Base-by-base conservation (phyloP, 2,329 filamentous ascomycete genomes). In the Lithohypha guttulata region DNA sequence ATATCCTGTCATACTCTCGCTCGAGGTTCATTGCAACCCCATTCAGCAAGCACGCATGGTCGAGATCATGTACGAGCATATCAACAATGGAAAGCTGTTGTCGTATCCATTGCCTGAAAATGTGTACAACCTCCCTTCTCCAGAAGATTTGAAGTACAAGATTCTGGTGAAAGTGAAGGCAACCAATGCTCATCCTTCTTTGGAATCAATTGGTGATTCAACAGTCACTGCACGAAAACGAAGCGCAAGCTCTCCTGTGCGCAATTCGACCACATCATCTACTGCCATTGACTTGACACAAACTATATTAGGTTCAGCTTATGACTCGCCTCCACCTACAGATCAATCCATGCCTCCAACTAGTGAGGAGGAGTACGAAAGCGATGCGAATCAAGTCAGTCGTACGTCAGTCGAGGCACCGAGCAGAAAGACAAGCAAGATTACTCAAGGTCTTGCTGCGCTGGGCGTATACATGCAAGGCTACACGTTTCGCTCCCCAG, bases 151-250 rank as follows among this genome's bases (percentile, higher is more conserved):
- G 32, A 83, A 81, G 63, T 70, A 81, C 52, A 79, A 79, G 28
- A 84, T 96, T 41, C 67, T 98, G 41, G 80, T 96, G 68, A 98
- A 98, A 60, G 91, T 95, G 46, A 98, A 96, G 62, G 81, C 83
- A 49, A 78, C 84, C 6, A 70, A 76, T 50, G 68, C 72, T 31
- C 60, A 56, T 9, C 64, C 68, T 29, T 66, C 72, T 34, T 64
- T 58, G 8, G 60, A 56, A 42, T 61, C 60, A 34, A 61, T 64
- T 13, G 68, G 70, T 32, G 51, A 61, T 7, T 45, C 48, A 17
- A 50, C 50, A 7, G 19, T 23, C 6, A 46, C 52, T 36, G 58
- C 59, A n/a, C 63, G 65, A 25, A 63, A 74, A 46, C 70, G 75
- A 43, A 94, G 87, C 60, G 67, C 93, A 27, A 89, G 81, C 47